Evolutionary conservation across 768 basidiomycete species (phyloP).

Genomic region (Podaxis sp.): DNA sequence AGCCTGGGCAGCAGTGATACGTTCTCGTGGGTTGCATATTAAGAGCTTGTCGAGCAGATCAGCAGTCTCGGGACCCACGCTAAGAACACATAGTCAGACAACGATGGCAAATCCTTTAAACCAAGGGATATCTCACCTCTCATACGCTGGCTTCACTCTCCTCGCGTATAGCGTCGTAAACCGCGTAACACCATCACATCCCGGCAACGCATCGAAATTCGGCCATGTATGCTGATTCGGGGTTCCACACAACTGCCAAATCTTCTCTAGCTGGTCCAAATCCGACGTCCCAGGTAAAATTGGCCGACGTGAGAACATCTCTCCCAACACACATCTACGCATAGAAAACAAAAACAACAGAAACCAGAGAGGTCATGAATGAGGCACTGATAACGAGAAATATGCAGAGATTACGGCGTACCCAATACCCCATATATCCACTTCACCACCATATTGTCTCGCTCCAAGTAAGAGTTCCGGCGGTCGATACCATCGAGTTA

Average conservation of each 20-base stretch:
- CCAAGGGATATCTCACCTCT: conserved; percentile 47
- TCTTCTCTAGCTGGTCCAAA: conserved; percentile 88
- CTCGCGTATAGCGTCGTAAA: conserved; percentile 51
- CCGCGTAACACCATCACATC: conserved; percentile 75
- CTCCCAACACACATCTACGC: conserved; percentile 87
- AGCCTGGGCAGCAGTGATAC: conserved; percentile 83
- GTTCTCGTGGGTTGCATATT: conserved; percentile 77
- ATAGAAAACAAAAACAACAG: too few relatives aligned
- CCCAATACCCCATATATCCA: conserved; percentile 99
- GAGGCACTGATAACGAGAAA: background rate
- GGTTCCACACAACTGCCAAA: conserved; percentile 87
- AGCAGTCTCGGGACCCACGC: conserved; percentile 70
- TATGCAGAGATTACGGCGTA: conserved; percentile 35
- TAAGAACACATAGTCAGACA: conserved; percentile 26
- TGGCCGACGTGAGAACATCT: conserved; percentile 88
- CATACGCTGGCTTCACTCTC: conserved; percentile 56
- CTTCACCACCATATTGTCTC: conserved; percentile 86
- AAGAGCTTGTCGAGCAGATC: conserved; percentile 84
- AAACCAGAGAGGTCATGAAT: background rate
- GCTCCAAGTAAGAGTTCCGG: conserved; percentile 91
- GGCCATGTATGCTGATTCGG: conserved; percentile 85
- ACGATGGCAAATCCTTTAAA: background rate
- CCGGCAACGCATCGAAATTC: conserved; percentile 70
- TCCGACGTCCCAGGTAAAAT: conserved; percentile 89
- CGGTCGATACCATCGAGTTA: conserved; percentile 93